Evolutionary conservation across 768 basidiomycete species (phyloP), one percentile per base, ranked within the genome.

Genomic region (Tulasnella sp.): DNA sequence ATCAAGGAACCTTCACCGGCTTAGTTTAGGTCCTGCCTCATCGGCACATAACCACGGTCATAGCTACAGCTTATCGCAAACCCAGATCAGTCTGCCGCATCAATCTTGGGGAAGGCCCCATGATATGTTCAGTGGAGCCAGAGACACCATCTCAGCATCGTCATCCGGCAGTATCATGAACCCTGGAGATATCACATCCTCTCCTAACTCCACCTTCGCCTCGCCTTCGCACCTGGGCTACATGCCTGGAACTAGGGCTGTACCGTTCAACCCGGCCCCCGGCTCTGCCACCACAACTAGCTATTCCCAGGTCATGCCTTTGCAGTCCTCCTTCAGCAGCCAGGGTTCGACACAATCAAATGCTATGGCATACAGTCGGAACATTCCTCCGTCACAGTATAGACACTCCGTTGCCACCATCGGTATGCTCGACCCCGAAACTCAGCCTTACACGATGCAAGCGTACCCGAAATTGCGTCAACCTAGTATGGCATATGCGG

Each of bases 61-160:
- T 12, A 37, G 34, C n/a, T 52, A 52, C 35, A 52, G 35, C 51
- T 19, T 52, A 21, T 52, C 35, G 32, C 51, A 52, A 25, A 23
- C 15, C 15, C 34, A 52, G 14, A 21, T 36, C 15, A 37, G 35
- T 14, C 23, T 52, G 8, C 25, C 17, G 8, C 51, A 52, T 12
- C 51, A 52, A 21, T 12, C 17, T 37, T 52, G 51, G 51, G 35
- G 34, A 25, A 12, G 34, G 8, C 35, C 51, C 7, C 51, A 52
- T 8, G 51, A 52, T 36, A 35, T 37, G 31, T 36, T 52, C 8
- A 34, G 40, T n/a, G 36, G 35, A 52, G 21, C 21, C 32, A 7
- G 35, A 52, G 21, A 19, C 34, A 9, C 29, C 51, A 11, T 34
- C 23, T 9, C 34, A 15, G 6, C 17, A 34, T 21, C 35, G n/a